These are phyloP conservation scores for Colletotrichum sp. DNA, from an alignment of 2,329 filamentous ascomycete species.

Conservation along the genomic window DNA sequence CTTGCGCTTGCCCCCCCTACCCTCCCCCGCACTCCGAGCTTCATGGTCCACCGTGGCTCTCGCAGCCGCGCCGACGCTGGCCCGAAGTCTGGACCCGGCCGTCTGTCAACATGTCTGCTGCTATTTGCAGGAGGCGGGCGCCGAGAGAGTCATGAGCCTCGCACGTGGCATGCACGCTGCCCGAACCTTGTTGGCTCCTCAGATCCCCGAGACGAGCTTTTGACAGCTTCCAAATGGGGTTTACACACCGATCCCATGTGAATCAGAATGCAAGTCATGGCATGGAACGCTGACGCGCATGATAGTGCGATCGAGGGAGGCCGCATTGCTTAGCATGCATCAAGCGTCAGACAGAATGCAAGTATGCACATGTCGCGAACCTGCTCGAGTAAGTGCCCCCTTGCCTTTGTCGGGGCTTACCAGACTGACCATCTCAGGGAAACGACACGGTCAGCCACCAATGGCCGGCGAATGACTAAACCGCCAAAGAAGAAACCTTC, in stretches of 20 bases:
- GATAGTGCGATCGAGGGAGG: conserved; percentile 74
- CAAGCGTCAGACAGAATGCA: conserved; percentile 77
- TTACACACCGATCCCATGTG: neutral
- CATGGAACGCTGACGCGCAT: neutral
- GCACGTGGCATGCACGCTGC: neutral
- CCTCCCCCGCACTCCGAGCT: neutral
- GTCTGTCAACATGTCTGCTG: neutral
- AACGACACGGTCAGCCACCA: conserved; percentile 58
- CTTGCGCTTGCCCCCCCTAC: neutral
- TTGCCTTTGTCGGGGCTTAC: neutral
- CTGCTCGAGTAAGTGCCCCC: conserved; percentile 70
- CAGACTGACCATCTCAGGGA: conserved; percentile 46
- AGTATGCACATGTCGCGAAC: conserved; percentile 78
- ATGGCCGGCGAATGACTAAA: conserved; percentile 61
- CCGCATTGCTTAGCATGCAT: conserved; percentile 74
- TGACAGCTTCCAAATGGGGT: neutral
- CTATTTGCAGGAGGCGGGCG: neutral
- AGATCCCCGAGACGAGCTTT: neutral
- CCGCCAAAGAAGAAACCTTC: conserved; percentile 59
- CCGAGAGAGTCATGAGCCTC: neutral
- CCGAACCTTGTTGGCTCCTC: neutral
- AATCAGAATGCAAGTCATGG: neutral
- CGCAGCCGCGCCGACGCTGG: neutral
- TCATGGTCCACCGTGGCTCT: neutral
- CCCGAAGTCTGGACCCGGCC: neutral